phyloP scores from a whole-genome alignment of 129 eudicot genomes.

The Flaveria ramosissima region DNA sequence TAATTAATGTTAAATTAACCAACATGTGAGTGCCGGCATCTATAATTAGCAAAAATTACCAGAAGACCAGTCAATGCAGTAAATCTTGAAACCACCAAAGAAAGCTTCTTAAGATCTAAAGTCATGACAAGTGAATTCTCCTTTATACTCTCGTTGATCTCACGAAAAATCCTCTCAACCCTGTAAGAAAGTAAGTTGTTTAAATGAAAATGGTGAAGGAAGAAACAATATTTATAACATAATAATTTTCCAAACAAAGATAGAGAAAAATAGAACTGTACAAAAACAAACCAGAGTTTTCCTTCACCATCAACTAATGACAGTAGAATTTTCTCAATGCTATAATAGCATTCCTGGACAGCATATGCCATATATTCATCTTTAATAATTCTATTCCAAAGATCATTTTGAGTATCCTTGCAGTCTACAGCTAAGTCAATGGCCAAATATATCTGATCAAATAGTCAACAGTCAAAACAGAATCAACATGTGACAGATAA shows the following conservation, averaged over 20 bases:
- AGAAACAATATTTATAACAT: background rate
- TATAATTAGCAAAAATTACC: conserved; percentile 47
- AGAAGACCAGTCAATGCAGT: conserved; percentile 93
- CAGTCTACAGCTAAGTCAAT: conserved; percentile 94
- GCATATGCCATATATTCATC: conserved; percentile 99
- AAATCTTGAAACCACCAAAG: conserved; percentile 76
- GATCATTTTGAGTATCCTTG: conserved; percentile 88
- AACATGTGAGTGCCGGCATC: background rate
- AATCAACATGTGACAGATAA: conserved; percentile 6
- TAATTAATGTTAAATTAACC: background rate
- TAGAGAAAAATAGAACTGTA: background rate
- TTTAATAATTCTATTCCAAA: conserved; percentile 82
- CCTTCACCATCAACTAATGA: conserved; percentile 94
- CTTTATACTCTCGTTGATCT: conserved; percentile 77
- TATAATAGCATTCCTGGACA: conserved; percentile 89
- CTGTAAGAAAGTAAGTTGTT: conserved; percentile 42
- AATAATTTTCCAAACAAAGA: conserved; percentile 3
- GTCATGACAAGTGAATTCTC: conserved; percentile 71
- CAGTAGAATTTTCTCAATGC: conserved; percentile 76
- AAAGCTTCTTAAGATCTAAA: conserved; percentile 68
- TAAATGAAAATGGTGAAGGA: background rate
- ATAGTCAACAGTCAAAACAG: conserved; percentile 19
- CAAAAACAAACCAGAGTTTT: conserved; percentile 61
- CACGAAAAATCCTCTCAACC: conserved; percentile 90
- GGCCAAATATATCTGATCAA: conserved; percentile 79